These are phyloP conservation scores for Populus hybrid DNA, from an alignment of 441 rosid species.

Conservation along the genomic window DNA sequence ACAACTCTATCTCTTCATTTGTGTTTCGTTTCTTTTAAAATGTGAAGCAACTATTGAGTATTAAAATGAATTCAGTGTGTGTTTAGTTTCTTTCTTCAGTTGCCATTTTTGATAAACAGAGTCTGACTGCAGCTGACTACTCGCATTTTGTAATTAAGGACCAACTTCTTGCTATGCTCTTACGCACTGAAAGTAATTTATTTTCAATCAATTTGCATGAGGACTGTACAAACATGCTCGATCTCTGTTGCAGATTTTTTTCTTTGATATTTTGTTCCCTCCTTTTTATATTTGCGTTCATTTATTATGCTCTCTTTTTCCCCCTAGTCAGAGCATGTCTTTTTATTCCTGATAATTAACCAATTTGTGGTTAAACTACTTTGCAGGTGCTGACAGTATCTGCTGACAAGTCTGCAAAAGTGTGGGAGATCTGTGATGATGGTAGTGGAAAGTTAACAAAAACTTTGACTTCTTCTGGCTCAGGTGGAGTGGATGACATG, in stretches of 20 bases:
- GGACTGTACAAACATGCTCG: neutral
- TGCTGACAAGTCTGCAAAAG: constrained; percentile 94
- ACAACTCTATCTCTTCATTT: neutral
- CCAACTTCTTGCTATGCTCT: neutral
- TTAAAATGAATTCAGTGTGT: neutral
- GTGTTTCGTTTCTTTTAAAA: too few relatives aligned
- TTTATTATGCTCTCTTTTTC: neutral
- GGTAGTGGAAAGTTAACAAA: constrained; percentile 66
- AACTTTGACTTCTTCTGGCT: constrained; percentile 59
- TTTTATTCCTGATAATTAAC: neutral
- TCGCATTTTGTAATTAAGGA: neutral
- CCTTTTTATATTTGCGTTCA: neutral
- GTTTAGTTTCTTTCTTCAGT: neutral
- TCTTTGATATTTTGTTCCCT: neutral
- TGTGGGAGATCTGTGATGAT: constrained; percentile 78
- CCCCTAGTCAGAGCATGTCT: neutral
- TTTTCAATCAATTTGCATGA: neutral
- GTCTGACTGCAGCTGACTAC: neutral
- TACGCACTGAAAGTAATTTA: too few relatives aligned
- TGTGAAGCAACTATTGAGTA: neutral
- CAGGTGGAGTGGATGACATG: constrained; percentile 91
- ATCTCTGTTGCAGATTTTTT: neutral
- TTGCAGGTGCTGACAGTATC: constrained; percentile 79
- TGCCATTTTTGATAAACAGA: neutral
- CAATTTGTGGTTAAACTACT: constrained; percentile 10